Evolutionary conservation across 2,329 filamentous ascomycete genomes (phyloP), one percentile per base, ranked within the genome.

Genomic region (Venturia nashicola): DNA sequence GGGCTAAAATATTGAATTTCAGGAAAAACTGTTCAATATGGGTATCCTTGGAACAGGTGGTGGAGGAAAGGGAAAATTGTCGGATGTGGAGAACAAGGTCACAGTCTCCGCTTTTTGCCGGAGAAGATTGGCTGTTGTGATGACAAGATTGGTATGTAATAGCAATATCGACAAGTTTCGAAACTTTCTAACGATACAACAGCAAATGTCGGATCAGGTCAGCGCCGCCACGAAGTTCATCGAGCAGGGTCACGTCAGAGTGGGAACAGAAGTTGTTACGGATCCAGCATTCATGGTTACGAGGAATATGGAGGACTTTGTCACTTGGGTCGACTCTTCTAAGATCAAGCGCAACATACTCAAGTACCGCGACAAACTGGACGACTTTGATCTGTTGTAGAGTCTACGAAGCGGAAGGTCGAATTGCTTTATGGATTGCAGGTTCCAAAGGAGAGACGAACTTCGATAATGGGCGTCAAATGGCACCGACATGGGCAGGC

Each of bases 261-360:
- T 96, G 1, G 93, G 93, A 14, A 92, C 91, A 0, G 91, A 97
- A 72, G 89, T 92, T 1, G 83, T 97, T 34, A 95, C 90, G 2
- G 93, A 97, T 73, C 86, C 91, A 36, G 92, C 91, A 0, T 97
- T 91, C 71, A 76, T 97, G 62, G 91, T 97, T 8, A 94, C 90
- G 44, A 82, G 92, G 68, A 89, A 86, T 66, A 90, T 96, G 83
- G 93, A 97, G 77, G 93, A 97, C 77, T 96, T 95, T 74, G 89
- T 97, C 20, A 97, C 93, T 0, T 97, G 93, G 93, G 88, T 93
- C 11, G 90, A 95, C 71, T 91, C 90, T 66, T 95, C 90, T 76
- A 97, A 97, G 88, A 92, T 97, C 75, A 96, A 96, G 87, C 84
- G 89, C 73, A 94, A 91, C 73, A 96, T 97, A 68, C 87, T 96